A percentile compares a stretch with the other conserved stretches of the same genome.
phyloP scores from a whole-genome alignment of 169 alveolate genomes.

The Cryptosporidium felis region DNA sequence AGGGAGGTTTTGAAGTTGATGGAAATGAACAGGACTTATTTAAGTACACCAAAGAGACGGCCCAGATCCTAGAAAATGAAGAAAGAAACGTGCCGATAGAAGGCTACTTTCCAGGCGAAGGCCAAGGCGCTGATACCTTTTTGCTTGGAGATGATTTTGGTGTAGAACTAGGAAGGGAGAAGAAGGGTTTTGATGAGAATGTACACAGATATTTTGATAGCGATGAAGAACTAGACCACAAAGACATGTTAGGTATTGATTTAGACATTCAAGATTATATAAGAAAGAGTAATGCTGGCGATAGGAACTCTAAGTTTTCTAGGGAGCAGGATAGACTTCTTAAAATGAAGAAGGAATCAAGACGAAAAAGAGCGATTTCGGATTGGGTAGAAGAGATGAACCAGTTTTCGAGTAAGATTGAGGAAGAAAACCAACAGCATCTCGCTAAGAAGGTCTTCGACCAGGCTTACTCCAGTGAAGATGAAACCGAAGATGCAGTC shows the following conservation, averaged over 20 bases:
- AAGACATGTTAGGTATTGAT: slow-evolving; percentile 73
- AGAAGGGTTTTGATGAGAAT: neutral
- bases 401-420: slow-evolving; percentile 74
- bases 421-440: slow-evolving; percentile 69
- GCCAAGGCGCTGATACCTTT: neutral
- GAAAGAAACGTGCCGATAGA: slow-evolving; percentile 69
- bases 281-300: slow-evolving; percentile 48
- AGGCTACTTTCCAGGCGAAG: slow-evolving; percentile 64
- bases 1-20: slow-evolving; percentile 68
- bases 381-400: slow-evolving; percentile 75
- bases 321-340: slow-evolving; percentile 44
- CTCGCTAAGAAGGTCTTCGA: slow-evolving; percentile 73
- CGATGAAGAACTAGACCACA: slow-evolving; percentile 64
- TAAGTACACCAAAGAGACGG: slow-evolving; percentile 44
- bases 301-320: neutral
- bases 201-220: neutral
- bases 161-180: slow-evolving; percentile 16
- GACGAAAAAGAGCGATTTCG: slow-evolving; percentile 76
- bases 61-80: slow-evolving; percentile 60
- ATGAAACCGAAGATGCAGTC: slow-evolving; percentile 36
- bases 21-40: slow-evolving; percentile 70
- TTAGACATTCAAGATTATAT: slow-evolving; percentile 76
- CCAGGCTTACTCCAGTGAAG: slow-evolving; percentile 74
- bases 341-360: slow-evolving; percentile 66
- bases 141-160: slow-evolving; percentile 53